These are phyloP conservation scores for Entomophthora muscae DNA, from an alignment of 371 early-diverging fungal species.

Conservation along the genomic window DNA sequence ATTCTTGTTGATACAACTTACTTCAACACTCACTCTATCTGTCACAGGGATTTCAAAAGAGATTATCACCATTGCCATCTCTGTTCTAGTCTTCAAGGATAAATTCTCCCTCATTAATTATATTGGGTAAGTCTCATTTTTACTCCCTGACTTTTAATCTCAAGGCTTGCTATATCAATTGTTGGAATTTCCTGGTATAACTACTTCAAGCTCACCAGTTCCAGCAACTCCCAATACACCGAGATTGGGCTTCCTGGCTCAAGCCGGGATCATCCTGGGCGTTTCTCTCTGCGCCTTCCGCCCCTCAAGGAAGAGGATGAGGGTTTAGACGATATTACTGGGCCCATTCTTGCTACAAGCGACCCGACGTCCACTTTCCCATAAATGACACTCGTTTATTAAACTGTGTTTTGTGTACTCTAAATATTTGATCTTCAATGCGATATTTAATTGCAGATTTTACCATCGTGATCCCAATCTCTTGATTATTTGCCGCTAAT, in stretches of 20 bases:
- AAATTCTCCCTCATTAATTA: slow-evolving; percentile 1
- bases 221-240: not conserved
- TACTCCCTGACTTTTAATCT: not conserved
- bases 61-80: slow-evolving; percentile 1
- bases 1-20: slow-evolving; percentile 57
- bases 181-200: slow-evolving; percentile 7
- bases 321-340: too few species aligned
- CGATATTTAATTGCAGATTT: too few species aligned
- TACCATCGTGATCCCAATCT: too few species aligned
- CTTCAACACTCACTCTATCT: slow-evolving; percentile 69
- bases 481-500: too few species aligned
- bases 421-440: too few species aligned
- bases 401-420: too few species aligned
- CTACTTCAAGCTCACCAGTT: not conserved
- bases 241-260: not conserved
- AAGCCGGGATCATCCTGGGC: too few species aligned
- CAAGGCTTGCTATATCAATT: slow-evolving; percentile 6
- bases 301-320: too few species aligned
- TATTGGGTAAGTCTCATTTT: slow-evolving; percentile 5
- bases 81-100: slow-evolving; percentile 5
- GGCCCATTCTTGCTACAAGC: too few species aligned
- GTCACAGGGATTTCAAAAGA: slow-evolving; percentile 76
- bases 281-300: too few species aligned
- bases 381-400: too few species aligned
- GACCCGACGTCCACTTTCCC: too few species aligned